Evolutionary conservation across 1,284 basidiomycete genomes (phyloP), one percentile per base, ranked within the genome.

Genomic region (Boletus smithii): DNA sequence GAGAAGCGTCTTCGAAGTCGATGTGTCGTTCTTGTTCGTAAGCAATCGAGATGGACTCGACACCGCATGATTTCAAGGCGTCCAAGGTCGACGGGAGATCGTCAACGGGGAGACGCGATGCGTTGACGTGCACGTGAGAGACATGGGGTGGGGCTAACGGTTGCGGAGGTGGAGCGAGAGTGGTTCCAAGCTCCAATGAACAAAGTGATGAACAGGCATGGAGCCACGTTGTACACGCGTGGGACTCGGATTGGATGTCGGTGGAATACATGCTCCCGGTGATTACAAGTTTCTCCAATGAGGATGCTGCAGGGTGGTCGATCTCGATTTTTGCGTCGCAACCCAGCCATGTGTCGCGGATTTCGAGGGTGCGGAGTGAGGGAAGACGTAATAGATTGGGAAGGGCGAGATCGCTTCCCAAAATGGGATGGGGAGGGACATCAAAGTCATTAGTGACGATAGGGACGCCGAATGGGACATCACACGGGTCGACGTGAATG

Each of bases 301-400:
- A n/a, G n/a, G n/a, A n/a, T n/a, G n/a, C 22, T 0, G 45, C 11
- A 5, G 50, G 30, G 10, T 14, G 35, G 7, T 48, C 38, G 22
- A 51, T 9, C 8, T 45, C 48, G 38, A 65, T 40, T 16, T 50
- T 49, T n/a, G 63, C 41, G 46, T 64, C 62, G 22, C 65, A 65
- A 22, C 84, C 84, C 47, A 88, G 75, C 64, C 84, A 83, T 0
- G 83, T 86, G 58, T 86, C 83, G 43, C 75, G 76, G 54, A 88
- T 79, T 44, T 74, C 72, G 53, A 88, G 80, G 51, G 74, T 76
- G 33, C 71, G 74, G 34, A 88, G 75, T 40, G 76, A 72, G 5
- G 79, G 75, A 38, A 88, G 73, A 50, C 74, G 74, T 41, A 88
- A 73, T 46, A 88, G 77, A 13, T 75, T 77, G 3, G 85, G 83